Conservation (phyloP, 2,329 filamentous ascomycete species). For the Anthostomella pinea region DNA sequence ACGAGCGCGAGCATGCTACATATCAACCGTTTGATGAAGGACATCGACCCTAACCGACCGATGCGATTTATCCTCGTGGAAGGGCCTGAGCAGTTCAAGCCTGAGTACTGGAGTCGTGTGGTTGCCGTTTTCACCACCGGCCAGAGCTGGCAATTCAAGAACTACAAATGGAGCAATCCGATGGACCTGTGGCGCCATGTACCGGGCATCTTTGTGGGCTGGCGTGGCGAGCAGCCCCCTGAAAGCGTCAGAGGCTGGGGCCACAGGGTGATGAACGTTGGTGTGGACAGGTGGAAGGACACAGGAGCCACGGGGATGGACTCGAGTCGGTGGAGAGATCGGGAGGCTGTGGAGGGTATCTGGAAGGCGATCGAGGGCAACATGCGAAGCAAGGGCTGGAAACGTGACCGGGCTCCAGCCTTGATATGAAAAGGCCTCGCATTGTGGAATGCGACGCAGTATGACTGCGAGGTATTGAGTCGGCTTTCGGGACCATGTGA, state of each 20-base stretch:
- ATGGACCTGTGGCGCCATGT: conserved; percentile 87
- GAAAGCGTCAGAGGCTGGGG: conserved; percentile 81
- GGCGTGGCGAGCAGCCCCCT: conserved; percentile 79
- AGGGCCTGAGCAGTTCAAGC: conserved; percentile 90
- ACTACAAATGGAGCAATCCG: conserved; percentile 91
- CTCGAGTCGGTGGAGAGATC: conserved; percentile 72
- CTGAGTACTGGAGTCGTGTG: conserved; percentile 94
- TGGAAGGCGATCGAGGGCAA: conserved; percentile 86
- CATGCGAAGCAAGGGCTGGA: conserved; percentile 85
- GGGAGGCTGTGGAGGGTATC: conserved; percentile 88
- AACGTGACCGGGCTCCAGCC: conserved; percentile 63
- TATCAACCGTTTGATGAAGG: conserved; percentile 72
- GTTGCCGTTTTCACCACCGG: conserved; percentile 97
- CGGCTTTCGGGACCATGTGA: no score
- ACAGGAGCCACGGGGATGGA: conserved; percentile 44
- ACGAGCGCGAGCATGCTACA: conserved; percentile 78
- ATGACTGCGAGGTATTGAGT: no score
- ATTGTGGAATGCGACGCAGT: no score
- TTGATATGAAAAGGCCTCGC: conserved; percentile 47
- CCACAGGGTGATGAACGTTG: conserved; percentile 72
- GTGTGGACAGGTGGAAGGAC: conserved; percentile 80
- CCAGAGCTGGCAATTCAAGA: conserved; percentile 98
- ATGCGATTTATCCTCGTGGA: conserved; percentile 96
- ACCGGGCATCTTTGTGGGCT: conserved; percentile 85
- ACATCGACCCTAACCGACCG: conserved; percentile 66